phyloP scores from a whole-genome alignment of 306 rosid genomes.

The Rosa chinensis region DNA sequence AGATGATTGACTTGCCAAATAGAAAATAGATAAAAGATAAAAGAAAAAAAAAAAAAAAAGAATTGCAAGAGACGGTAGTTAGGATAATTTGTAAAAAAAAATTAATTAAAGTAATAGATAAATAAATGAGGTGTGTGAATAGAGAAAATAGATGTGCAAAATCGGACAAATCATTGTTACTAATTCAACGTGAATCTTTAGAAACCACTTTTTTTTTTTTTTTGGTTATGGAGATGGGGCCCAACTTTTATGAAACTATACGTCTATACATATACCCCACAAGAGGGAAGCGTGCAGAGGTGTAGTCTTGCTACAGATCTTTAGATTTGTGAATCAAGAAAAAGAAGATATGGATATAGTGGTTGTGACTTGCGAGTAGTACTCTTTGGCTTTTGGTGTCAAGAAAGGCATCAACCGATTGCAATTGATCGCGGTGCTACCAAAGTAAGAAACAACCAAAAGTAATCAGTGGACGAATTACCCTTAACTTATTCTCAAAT shows the following conservation, averaged over 20 bases:
- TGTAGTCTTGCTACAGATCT: neutral
- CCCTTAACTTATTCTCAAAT: neutral
- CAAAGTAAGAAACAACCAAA: neutral
- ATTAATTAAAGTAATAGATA: too few relatives aligned
- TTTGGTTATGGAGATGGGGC: neutral
- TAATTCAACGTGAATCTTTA: too few relatives aligned
- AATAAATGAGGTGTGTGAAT: too few relatives aligned
- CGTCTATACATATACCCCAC: conserved; percentile 19
- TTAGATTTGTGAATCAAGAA: neutral
- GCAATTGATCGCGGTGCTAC: conserved; percentile 1
- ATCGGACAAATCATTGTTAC: neutral
- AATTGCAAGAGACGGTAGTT: too few relatives aligned
- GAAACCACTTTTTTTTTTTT: too few relatives aligned
- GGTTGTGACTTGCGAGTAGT: neutral
- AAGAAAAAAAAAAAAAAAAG: too few relatives aligned
- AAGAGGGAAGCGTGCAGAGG: conserved; percentile 1
- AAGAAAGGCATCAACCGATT: conserved; percentile 12
- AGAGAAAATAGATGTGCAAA: too few relatives aligned
- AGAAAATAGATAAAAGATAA: too few relatives aligned
- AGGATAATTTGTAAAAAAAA: too few relatives aligned
- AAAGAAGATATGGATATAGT: neutral
- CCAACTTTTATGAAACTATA: neutral
- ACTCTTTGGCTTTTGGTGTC: conserved; percentile 17
- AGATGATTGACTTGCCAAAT: too few relatives aligned
- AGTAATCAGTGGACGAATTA: neutral